Conservation (phyloP, 73 alveolate genomes). For the Paramecium sonneborni region DNA sequence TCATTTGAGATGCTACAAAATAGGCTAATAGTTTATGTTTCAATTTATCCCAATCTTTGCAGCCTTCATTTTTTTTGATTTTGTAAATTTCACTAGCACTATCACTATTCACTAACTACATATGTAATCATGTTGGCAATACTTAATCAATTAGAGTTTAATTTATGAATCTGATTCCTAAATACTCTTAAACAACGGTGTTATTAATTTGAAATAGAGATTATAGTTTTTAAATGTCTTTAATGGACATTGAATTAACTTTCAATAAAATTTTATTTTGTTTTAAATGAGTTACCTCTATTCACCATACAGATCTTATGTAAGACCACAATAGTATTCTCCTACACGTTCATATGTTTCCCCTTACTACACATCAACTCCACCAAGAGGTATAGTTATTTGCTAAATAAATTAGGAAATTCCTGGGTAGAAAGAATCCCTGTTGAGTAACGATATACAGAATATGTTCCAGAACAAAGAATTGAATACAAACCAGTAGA, state of each 20-base stretch:
- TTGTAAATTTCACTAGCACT: background rate
- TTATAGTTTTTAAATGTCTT: background rate
- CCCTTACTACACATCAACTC: background rate
- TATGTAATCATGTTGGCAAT: background rate
- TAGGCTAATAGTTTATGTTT: background rate
- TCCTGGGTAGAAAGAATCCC: slow-evolving; percentile 67
- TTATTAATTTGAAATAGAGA: background rate
- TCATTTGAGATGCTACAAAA: background rate
- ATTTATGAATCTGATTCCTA: background rate
- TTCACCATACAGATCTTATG: slow-evolving; percentile 45
- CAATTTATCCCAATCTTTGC: slow-evolving; percentile 17
- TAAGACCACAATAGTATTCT: background rate
- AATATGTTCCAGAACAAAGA: slow-evolving; percentile 63
- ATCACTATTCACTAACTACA: background rate
- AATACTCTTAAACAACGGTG: background rate
- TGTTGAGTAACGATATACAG: slow-evolving; percentile 62
- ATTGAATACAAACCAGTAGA: slow-evolving; percentile 66
- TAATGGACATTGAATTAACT: background rate
- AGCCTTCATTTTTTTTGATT: background rate
- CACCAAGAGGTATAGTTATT: background rate
- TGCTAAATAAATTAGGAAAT: background rate
- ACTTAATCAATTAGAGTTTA: background rate
- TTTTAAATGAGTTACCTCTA: slow-evolving; percentile 36
- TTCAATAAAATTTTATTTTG: background rate
- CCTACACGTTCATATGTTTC: background rate